Evolutionary conservation across 257 asterid species (phyloP), one percentile per base, ranked within the genome.

Genomic region (Agastache rugosa): DNA sequence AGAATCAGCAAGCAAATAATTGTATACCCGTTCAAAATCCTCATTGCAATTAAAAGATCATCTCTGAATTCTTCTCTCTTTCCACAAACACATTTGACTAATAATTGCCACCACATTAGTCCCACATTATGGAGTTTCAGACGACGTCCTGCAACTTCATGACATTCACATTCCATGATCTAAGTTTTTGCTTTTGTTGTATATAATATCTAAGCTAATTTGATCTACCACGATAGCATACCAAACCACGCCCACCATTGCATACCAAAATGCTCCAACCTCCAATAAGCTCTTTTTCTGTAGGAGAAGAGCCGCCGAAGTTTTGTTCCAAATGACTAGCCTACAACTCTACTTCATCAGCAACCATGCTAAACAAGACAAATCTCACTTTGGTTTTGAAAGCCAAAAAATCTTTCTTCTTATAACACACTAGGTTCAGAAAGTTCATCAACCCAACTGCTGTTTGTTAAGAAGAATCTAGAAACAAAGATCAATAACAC

Each of bases 401-500:
- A 41, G 37, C 37, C 37, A 31, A 31, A 31, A 31, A 31, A 4
- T 56, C 17, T 34, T 17, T 34, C 10, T 56, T 67, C 25, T 47
- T 5, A 27, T 11, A 19, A 58, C 12, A 22, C 23, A 22, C 19
- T 66, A 64, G 8, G 48, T 17, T 5, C 5, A 15, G 31, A 37
- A 25, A 54, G 1, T n/a, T 67, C 5, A 79, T 17, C 8, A 31
- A 65, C 54, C 70, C 22, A 77, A 35, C 22, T 19, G 31, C n/a
- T 17, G 69, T 39, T 62, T 60, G 34, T 69, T 29, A 11, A 37
- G 62, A 58, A 37, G 47, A 60, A 20, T 8, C 20, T 31, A 63
- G 34, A 63, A 65, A 67, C 41, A 47, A 69, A 55, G 60, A 59
- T 19, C 71, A 81, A 23, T n/a, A 41, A 69, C 22, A 63, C 65